A percentile compares a stretch with the other conserved stretches of the same genome.
Conservation (phyloP, 331 rosid species). For the Malus hybrid region DNA sequence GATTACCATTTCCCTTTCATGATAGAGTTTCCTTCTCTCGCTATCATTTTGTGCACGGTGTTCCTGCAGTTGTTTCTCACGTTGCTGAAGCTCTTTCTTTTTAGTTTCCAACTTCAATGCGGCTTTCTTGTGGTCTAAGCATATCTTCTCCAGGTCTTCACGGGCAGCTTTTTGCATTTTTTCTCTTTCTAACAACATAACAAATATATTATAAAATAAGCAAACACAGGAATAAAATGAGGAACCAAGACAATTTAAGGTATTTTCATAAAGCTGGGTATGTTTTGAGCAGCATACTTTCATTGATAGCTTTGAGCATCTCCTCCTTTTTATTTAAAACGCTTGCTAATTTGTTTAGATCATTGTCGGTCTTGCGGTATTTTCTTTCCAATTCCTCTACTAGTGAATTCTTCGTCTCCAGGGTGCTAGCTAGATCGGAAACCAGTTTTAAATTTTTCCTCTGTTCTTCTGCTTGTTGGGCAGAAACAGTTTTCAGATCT, state of each 20-base stretch:
- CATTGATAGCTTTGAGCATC: conserved; percentile 24
- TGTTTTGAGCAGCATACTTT: conserved; percentile 30
- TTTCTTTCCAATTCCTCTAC: conserved; percentile 32
- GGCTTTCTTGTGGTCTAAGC: conserved; percentile 35
- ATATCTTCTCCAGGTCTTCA: conserved; percentile 22
- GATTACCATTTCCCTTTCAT: conserved; percentile 52
- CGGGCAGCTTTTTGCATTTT: conserved; percentile 32
- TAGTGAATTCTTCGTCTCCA: conserved; percentile 26
- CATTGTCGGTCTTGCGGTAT: conserved; percentile 22
- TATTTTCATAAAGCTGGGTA: neutral
- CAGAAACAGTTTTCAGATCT: conserved; percentile 72
- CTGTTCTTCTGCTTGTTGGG: conserved; percentile 59
- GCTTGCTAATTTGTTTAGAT: conserved; percentile 15
- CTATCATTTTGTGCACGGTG: conserved; percentile 40
- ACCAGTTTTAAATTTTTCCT: conserved; percentile 47
- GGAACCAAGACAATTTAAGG: neutral
- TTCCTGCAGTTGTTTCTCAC: conserved; percentile 43
- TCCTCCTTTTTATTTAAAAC: conserved; percentile 35
- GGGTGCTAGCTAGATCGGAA: conserved; percentile 32
- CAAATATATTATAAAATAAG: conserved; percentile 7
- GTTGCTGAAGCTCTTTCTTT: conserved; percentile 37
- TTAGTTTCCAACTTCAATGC: conserved; percentile 30
- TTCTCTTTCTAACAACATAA: conserved; percentile 40
- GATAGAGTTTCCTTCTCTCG: conserved; percentile 40
- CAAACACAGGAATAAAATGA: neutral